These are phyloP conservation scores for Yarrowia sp. DNA, from an alignment of 805 yeast genomes.

Conservation along the genomic window DNA sequence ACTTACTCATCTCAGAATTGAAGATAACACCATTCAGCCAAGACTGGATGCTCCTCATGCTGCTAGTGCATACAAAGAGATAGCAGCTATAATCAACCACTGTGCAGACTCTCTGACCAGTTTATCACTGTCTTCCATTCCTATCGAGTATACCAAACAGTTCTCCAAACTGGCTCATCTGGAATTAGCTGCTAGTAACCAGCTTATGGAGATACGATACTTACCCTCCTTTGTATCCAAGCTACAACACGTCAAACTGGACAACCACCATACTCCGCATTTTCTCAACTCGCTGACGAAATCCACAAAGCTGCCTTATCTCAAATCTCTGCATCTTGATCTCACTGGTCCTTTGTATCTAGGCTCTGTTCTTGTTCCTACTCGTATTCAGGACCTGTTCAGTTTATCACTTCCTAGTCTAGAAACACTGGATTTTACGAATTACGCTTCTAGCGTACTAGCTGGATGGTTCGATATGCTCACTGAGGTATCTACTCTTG, in stretches of 20 bases:
- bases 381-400: not conserved
- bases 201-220: not conserved
- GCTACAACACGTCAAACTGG: slow-evolving; percentile 3
- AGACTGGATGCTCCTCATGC: not conserved
- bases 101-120: not conserved
- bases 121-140: not conserved
- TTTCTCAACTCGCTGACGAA: slow-evolving; percentile 19
- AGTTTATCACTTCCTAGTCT: not conserved
- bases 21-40: not conserved
- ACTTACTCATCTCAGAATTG: not conserved
- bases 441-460: not conserved
- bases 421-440: not conserved
- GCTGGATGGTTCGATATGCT: slow-evolving; percentile 13
- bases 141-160: not conserved
- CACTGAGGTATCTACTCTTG: not conserved
- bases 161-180: not conserved
- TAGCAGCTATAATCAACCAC: not conserved
- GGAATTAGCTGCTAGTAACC: slow-evolving; percentile 1
- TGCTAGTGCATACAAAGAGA: not conserved
- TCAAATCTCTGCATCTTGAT: slow-evolving; percentile 9
- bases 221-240: not conserved
- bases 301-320: not conserved
- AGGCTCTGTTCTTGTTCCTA: not conserved
- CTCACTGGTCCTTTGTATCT: slow-evolving; percentile 1
- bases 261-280: slow-evolving; percentile 23